Conservation (phyloP, 306 rosid genomes). For the Dryas octopetala region DNA sequence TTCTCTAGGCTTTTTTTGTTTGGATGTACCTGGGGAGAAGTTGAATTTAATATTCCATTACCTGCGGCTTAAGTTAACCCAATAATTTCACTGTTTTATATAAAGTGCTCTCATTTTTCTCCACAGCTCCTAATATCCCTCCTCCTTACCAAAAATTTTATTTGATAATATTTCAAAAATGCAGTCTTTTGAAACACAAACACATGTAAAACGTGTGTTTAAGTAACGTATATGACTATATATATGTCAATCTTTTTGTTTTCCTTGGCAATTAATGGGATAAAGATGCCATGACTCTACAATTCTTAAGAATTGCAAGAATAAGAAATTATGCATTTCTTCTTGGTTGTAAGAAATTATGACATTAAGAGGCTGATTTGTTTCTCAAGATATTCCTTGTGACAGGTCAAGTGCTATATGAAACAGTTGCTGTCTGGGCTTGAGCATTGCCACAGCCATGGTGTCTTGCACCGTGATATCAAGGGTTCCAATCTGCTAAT, state of each 20-base stretch:
- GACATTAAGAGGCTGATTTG: slow-evolving; percentile 37
- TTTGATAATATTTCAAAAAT: background rate
- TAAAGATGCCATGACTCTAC: background rate
- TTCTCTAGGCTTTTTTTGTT: slow-evolving; percentile 6
- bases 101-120: background rate
- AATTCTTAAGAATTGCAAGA: background rate
- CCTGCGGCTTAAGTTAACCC: background rate
- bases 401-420: slow-evolving; percentile 85
- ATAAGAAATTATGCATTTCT: background rate
- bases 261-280: background rate
- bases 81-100: no score
- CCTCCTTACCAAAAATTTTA: background rate
- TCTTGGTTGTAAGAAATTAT: background rate
- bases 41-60: slow-evolving; percentile 7
- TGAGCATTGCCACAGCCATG: slow-evolving; percentile 89
- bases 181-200: background rate
- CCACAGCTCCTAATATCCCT: background rate
- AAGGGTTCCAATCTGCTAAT: slow-evolving; percentile 95
- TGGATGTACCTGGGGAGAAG: slow-evolving; percentile 16
- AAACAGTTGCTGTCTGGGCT: slow-evolving; percentile 93
- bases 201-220: background rate
- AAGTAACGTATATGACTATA: background rate
- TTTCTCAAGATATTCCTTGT: slow-evolving; percentile 38
- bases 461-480: slow-evolving; percentile 90
- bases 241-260: background rate